phyloP scores from a whole-genome alignment of 2,329 filamentous ascomycete species.

The Pyricularia pennisetigena region DNA sequence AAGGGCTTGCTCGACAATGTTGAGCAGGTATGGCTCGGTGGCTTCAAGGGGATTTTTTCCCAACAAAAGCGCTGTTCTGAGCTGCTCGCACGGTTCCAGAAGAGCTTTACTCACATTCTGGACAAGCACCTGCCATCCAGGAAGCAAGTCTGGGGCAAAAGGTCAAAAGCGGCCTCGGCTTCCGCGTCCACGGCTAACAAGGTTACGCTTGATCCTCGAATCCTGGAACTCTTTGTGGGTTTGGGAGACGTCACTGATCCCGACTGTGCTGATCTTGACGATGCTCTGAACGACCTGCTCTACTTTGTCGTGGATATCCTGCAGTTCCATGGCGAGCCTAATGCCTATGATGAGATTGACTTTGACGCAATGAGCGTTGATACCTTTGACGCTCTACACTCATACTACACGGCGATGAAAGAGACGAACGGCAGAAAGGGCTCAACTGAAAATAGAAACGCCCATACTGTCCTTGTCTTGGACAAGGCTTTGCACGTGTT shows the following conservation, averaged over 20 bases:
- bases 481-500: slow-evolving; percentile 88
- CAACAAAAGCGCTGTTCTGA: slow-evolving; percentile 50
- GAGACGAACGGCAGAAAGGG: slow-evolving; percentile 7
- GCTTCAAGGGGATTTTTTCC: slow-evolving; percentile 90
- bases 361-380: slow-evolving; percentile 88
- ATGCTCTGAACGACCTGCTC: slow-evolving; percentile 80
- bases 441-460: slow-evolving; percentile 24
- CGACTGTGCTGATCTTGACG: slow-evolving; percentile 62
- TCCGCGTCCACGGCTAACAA: slow-evolving; percentile 16
- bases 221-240: slow-evolving; percentile 82
- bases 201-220: slow-evolving; percentile 44
- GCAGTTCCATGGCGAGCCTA: slow-evolving; percentile 91
- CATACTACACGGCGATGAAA: slow-evolving; percentile 55
- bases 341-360: slow-evolving; percentile 96
- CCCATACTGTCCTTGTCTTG: slow-evolving; percentile 78
- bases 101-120: slow-evolving; percentile 67
- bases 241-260: slow-evolving; percentile 64
- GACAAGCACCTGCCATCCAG: slow-evolving; percentile 81
- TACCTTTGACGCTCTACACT: slow-evolving; percentile 71
- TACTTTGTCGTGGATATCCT: slow-evolving; percentile 96
- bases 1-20: slow-evolving; percentile 73
- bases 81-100: slow-evolving; percentile 65
- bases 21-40: slow-evolving; percentile 89
- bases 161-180: slow-evolving; percentile 29
- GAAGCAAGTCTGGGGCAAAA: slow-evolving; percentile 48